Evolutionary conservation across 257 asterid genomes (phyloP), one percentile per base, ranked within the genome.

Genomic region (Solanum neorickii): DNA sequence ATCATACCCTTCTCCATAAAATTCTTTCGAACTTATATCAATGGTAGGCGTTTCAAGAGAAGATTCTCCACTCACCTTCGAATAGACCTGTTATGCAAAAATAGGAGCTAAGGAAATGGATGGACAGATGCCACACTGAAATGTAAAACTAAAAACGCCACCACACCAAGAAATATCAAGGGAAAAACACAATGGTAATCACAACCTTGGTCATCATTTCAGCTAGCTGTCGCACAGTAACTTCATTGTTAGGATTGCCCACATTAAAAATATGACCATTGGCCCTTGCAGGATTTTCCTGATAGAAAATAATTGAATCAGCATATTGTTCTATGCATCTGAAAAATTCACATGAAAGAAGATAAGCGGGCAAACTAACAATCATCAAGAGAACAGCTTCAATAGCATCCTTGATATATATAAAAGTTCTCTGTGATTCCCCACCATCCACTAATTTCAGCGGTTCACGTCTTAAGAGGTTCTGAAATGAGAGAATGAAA

Each of bases 381-480:
- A 96, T 95, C 98, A 96, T 95, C 90, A 96, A 89, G 66, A 93
- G 94, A 90, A 96, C 96, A 87, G 97, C 99, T 89, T 96, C 99
- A 86, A 95, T 95, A 83, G 98, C 99, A 91, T 96, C 99, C 92
- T 94, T 95, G 69, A 96, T 95, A 87, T 95, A 96, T 87, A 96
- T 89, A 87, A 96, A 96, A 44, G 99, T 96, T 90, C 99, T 93
- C 93, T 96, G 98, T 12, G 99, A 95, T 85, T 96, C 89, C 82
- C 99, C 99, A 52, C 99, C 99, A 86, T 96, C 99, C 59, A 96
- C 99, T 74, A 96, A 97, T 94, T 96, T 96, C 87, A 96, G 93
- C 37, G 96, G 98, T 86, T 96, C 99, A 72, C 93, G 93, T 86
- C 99, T 93, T 87, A 96, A 87, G 85, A 96, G 98, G 89, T 94